phyloP scores from a whole-genome alignment of 208 protist genomes.

The Wallacemonas rigidus region DNA sequence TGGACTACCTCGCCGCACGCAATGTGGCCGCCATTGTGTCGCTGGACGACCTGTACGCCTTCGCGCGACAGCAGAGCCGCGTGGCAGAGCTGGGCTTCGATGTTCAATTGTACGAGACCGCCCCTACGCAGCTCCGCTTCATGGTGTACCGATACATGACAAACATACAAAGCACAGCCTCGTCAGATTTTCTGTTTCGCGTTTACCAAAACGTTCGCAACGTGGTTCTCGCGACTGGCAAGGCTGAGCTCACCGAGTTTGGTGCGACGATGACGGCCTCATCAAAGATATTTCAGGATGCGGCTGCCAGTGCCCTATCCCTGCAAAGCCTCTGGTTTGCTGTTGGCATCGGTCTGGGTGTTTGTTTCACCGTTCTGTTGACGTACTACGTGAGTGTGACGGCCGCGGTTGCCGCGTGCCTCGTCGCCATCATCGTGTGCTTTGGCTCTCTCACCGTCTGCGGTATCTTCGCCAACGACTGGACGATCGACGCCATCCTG shows the following conservation, averaged over 20 bases:
- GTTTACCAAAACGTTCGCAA: slow-evolving; percentile 4
- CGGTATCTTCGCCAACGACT: slow-evolving; percentile 28
- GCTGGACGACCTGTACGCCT: slow-evolving; percentile 28
- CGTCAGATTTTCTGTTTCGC: not conserved
- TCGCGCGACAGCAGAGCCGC: slow-evolving; percentile 20
- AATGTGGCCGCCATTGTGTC: not conserved
- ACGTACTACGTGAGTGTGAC: slow-evolving; percentile 45
- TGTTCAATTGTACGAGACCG: not conserved
- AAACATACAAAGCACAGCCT: not conserved
- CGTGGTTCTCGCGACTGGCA: not conserved
- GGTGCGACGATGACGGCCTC: slow-evolving; percentile 11
- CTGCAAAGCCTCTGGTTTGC: slow-evolving; percentile 46
- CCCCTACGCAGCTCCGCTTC: slow-evolving; percentile 12
- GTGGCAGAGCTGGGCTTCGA: slow-evolving; percentile 33
- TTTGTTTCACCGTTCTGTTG: slow-evolving; percentile 38
- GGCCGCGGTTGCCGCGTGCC: slow-evolving; percentile 26
- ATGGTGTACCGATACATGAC: slow-evolving; percentile 25
- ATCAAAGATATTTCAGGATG: slow-evolving; percentile 27
- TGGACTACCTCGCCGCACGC: slow-evolving; percentile 25
- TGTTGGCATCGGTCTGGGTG: slow-evolving; percentile 43
- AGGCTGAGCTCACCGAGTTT: not conserved
- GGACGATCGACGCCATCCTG: slow-evolving; percentile 42
- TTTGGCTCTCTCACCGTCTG: slow-evolving; percentile 48
- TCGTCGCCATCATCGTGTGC: slow-evolving; percentile 38
- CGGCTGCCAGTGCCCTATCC: slow-evolving; percentile 30